A percentile compares a stretch with the other conserved stretches of the same genome.
Evolutionary conservation across 75 land plant species (phyloP).

Genomic region (Adiantum capillusveneris): DNA sequence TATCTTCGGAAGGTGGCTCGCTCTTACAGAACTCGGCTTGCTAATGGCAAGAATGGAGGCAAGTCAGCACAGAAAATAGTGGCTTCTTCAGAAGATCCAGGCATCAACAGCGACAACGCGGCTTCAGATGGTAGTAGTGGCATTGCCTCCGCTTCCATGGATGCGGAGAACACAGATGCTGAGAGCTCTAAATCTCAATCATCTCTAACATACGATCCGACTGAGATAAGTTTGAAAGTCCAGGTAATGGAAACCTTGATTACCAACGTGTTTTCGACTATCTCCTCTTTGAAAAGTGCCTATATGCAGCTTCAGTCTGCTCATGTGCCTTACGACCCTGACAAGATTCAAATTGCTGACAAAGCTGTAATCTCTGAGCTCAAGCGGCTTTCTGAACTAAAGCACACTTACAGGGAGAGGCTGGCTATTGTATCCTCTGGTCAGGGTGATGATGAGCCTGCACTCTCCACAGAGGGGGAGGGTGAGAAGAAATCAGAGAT

Average conservation of each 20-base stretch:
- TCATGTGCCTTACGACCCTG: slow-evolving; percentile 79
- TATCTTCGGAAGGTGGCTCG: too few relatives aligned
- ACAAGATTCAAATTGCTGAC: slow-evolving; percentile 72
- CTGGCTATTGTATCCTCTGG: slow-evolving; percentile 4
- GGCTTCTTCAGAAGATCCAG: background rate
- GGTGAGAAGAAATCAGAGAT: slow-evolving; percentile 5
- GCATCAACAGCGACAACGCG: background rate
- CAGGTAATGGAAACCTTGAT: slow-evolving; percentile 57
- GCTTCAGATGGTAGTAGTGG: background rate
- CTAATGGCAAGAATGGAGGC: too few relatives aligned
- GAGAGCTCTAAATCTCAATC: background rate
- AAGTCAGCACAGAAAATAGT: too few relatives aligned
- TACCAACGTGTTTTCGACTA: slow-evolving; percentile 43
- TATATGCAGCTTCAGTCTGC: slow-evolving; percentile 75
- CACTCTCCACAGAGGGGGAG: background rate
- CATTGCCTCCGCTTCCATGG: slow-evolving; percentile 2
- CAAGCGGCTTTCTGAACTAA: slow-evolving; percentile 67
- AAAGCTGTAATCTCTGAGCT: slow-evolving; percentile 70
- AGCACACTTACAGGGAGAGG: slow-evolving; percentile 59
- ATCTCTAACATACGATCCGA: background rate
- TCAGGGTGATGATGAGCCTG: background rate
- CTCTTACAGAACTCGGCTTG: too few relatives aligned
- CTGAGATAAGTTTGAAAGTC: slow-evolving; percentile 11
- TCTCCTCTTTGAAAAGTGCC: slow-evolving; percentile 62
- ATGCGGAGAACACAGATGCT: background rate